Evolutionary conservation across 2,329 filamentous ascomycete genomes (phyloP).

Genomic region (Fusarium coicis): DNA sequence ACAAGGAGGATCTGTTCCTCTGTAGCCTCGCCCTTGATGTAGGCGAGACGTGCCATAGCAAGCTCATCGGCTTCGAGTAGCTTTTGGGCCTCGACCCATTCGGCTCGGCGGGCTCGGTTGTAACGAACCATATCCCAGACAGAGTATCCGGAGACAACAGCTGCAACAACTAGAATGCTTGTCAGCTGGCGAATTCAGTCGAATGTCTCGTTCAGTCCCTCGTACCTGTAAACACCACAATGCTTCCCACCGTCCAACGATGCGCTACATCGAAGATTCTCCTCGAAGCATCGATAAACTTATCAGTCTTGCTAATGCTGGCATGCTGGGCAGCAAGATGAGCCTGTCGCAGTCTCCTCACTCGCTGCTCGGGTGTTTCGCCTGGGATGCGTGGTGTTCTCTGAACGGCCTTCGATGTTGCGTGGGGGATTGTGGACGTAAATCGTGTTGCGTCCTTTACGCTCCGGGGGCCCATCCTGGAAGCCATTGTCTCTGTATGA

Average conservation of each 20-base stretch:
- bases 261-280: constrained; percentile 67
- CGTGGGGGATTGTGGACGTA: constrained; percentile 67
- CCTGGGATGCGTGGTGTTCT: constrained; percentile 49
- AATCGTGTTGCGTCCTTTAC: constrained; percentile 83
- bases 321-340: constrained; percentile 74
- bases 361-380: constrained; percentile 77
- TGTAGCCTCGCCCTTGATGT: constrained; percentile 67
- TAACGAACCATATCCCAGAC: constrained; percentile 70
- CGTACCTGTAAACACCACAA: constrained; percentile 68
- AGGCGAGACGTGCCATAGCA: constrained; percentile 67
- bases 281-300: constrained; percentile 59
- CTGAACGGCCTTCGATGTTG: constrained; percentile 67
- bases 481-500: constrained; percentile 51
- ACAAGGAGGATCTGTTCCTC: constrained; percentile 67
- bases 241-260: constrained; percentile 63
- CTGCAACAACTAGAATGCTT: constrained; percentile 59
- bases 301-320: constrained; percentile 64
- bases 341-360: constrained; percentile 73
- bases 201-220: background rate
- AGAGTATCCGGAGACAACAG: constrained; percentile 67
- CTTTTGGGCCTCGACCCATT: constrained; percentile 67
- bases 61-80: constrained; percentile 65
- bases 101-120: constrained; percentile 68
- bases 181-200: constrained; percentile 1
- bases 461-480: constrained; percentile 68